Percentiles rank a stretch among this genome's conserved stretches.
Conservation (phyloP, 257 asterid genomes). For the Solanum paucissectum region DNA sequence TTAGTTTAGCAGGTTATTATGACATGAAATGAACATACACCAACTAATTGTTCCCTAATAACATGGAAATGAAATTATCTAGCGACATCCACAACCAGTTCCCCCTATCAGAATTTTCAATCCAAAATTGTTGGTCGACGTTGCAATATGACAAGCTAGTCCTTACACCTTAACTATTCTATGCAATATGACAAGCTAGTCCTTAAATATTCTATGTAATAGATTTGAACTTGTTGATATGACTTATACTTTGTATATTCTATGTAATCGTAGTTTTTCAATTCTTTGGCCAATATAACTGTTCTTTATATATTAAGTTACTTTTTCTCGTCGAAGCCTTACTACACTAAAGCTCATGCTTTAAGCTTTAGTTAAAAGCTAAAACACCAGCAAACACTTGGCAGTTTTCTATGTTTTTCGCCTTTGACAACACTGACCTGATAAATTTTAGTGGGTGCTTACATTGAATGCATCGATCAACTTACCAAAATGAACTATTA, state of each 20-base stretch:
- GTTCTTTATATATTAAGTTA: neutral
- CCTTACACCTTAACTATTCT: no score
- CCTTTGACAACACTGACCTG: neutral
- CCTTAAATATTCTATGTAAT: neutral
- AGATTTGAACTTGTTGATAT: neutral
- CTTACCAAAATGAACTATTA: neutral
- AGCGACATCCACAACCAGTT: neutral
- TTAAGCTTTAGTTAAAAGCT: neutral
- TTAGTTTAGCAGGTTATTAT: neutral
- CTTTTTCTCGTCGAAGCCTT: neutral
- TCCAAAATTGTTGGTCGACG: neutral
- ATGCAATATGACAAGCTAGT: neutral
- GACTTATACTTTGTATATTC: neutral
- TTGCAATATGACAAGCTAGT: neutral
- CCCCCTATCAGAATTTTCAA: neutral
- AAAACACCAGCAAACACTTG: neutral
- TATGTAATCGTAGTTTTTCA: neutral
- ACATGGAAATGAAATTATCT: neutral
- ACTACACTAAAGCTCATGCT: neutral
- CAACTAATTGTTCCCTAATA: neutral
- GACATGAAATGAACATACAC: neutral
- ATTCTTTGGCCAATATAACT: neutral
- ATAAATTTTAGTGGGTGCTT: neutral
- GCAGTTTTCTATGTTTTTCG: neutral
- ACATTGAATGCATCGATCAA: neutral